phyloP scores from a whole-genome alignment of 2,329 filamentous ascomycete genomes.

The Chaetomiaceae sp. region DNA sequence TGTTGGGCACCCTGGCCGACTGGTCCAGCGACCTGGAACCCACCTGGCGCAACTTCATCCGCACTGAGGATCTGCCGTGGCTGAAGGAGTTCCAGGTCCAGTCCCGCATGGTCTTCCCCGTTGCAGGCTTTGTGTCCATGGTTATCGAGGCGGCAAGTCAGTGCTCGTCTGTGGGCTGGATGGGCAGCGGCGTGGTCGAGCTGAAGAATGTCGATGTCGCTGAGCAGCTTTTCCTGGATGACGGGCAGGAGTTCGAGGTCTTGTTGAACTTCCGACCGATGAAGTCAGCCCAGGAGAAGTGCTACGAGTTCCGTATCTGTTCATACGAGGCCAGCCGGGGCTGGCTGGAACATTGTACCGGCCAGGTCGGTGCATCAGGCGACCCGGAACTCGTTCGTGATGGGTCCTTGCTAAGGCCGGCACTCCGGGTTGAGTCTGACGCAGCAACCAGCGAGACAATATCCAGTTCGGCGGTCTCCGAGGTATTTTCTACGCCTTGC shows the following conservation, averaged over 20 bases:
- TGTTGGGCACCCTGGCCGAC: conserved; percentile 32
- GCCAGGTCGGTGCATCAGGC: conserved; percentile 18
- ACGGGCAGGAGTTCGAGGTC: conserved; percentile 28
- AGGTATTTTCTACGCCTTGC: too few species aligned
- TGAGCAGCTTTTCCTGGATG: conserved; percentile 29
- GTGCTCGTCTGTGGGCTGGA: conserved; percentile 17
- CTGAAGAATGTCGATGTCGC: conserved; percentile 29
- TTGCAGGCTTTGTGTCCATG: conserved; percentile 41
- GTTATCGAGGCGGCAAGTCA: conserved; percentile 31
- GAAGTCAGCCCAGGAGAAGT: conserved; percentile 16
- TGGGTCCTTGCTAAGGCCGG: too few species aligned
- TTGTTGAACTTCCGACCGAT: conserved; percentile 23
- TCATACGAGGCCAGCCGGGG: conserved; percentile 28
- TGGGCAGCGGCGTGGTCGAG: conserved; percentile 21
- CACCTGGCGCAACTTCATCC: conserved; percentile 36
- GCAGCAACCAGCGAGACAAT: too few species aligned
- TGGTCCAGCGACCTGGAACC: conserved; percentile 34
- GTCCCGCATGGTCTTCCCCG: conserved; percentile 43
- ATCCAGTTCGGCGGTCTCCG: too few species aligned
- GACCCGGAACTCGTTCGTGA: background rate
- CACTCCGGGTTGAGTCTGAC: too few species aligned
- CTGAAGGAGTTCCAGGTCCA: conserved; percentile 46
- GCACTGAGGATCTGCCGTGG: conserved; percentile 39
- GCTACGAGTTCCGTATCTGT: conserved; percentile 30
- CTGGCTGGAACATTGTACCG: conserved; percentile 30